These are phyloP conservation scores for Saccharomycopsis vini DNA, from an alignment of 805 yeast genomes.

Conservation along the genomic window DNA sequence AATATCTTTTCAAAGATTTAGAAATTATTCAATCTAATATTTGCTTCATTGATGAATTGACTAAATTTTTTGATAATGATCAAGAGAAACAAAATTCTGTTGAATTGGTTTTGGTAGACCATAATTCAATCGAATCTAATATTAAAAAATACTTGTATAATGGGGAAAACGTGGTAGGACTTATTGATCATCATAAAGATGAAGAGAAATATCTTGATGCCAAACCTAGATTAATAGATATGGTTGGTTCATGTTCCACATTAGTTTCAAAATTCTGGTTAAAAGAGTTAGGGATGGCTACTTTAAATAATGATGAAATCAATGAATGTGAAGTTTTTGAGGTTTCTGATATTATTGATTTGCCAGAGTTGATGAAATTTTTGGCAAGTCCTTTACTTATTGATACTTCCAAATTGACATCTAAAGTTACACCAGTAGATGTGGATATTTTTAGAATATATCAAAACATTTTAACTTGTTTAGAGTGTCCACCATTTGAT, in stretches of 20 bases:
- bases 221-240: conserved; percentile 50
- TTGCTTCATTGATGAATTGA: conserved; percentile 63
- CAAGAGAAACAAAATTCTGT: conserved; percentile 21
- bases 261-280: conserved; percentile 61
- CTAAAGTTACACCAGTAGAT: conserved; percentile 58
- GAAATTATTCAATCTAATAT: conserved; percentile 41
- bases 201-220: conserved; percentile 41
- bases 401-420: conserved; percentile 64
- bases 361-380: conserved; percentile 34
- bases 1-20: conserved; percentile 38
- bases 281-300: conserved; percentile 18
- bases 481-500: no score
- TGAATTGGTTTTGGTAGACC: conserved; percentile 68
- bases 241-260: conserved; percentile 73
- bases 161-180: conserved; percentile 36
- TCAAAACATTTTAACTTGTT: background rate
- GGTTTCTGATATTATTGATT: background rate
- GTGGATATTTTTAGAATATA: conserved; percentile 1
- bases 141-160: conserved; percentile 24
- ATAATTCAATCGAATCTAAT: conserved; percentile 56
- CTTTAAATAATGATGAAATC: conserved; percentile 7
- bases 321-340: conserved; percentile 17
- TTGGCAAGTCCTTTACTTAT: conserved; percentile 60
- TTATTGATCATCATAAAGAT: conserved; percentile 88
- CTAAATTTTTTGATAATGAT: no score